Conservation (phyloP, 2,329 filamentous ascomycete species). For the Trichoderma sp. region DNA sequence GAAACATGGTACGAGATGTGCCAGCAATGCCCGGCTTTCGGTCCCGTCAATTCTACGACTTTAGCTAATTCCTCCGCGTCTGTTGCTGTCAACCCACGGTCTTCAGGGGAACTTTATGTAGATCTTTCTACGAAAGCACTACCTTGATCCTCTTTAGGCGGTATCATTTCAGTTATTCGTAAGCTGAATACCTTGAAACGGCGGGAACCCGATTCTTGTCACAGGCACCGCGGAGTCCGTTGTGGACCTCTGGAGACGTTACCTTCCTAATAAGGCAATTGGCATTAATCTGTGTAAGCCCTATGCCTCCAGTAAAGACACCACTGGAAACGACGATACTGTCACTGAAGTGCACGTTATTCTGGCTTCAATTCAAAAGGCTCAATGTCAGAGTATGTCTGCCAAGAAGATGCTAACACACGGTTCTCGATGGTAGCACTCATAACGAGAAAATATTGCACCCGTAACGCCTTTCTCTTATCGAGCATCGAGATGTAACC, state of each 20-base stretch:
- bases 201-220: neutral
- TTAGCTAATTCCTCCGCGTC: neutral
- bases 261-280: neutral
- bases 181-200: neutral
- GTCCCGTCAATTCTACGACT: neutral
- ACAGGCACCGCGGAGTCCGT: neutral
- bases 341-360: neutral
- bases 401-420: neutral
- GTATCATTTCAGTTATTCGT: neutral
- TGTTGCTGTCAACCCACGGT: neutral
- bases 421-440: neutral
- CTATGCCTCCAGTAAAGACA: neutral
- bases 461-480: neutral
- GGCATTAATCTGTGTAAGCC: neutral
- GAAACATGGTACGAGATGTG: neutral
- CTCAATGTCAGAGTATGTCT: neutral
- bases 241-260: neutral
- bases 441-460: neutral
- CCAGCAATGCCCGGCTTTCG: neutral
- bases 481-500: neutral
- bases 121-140: neutral
- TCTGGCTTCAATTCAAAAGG: neutral
- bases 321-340: neutral
- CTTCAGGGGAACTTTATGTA: neutral
- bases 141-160: neutral